phyloP scores from a whole-genome alignment of 2,329 filamentous ascomycete species.

The Fusarium pilosicola region DNA sequence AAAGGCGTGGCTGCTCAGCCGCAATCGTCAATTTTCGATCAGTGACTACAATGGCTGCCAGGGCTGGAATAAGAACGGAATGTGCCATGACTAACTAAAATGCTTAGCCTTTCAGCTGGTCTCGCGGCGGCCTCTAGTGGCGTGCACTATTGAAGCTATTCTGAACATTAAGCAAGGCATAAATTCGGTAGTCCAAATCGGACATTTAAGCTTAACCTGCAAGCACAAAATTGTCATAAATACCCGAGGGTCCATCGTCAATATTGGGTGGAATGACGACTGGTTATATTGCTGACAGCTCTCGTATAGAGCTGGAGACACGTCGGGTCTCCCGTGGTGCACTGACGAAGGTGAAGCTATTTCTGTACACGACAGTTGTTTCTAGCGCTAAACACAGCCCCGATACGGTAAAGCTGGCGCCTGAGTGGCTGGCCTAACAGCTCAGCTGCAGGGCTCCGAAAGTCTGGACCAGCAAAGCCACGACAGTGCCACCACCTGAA shows the following conservation, averaged over 20 bases:
- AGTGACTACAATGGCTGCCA: not conserved
- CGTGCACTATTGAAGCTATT: slow-evolving; percentile 19
- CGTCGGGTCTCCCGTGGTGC: not conserved
- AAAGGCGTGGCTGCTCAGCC: slow-evolving; percentile 13
- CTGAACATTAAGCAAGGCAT: not conserved
- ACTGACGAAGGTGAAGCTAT: slow-evolving; percentile 22
- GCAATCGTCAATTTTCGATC: not conserved
- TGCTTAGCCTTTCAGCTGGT: slow-evolving; percentile 9
- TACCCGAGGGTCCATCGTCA: not conserved
- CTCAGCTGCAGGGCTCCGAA: not conserved
- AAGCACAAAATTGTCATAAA: not conserved
- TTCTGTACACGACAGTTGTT: slow-evolving; percentile 2
- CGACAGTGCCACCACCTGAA: slow-evolving; percentile 25
- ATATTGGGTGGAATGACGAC: no score
- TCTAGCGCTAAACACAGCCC: slow-evolving; percentile 25
- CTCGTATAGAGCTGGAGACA: not conserved
- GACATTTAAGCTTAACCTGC: slow-evolving; percentile 1
- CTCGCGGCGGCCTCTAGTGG: not conserved
- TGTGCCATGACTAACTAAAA: not conserved
- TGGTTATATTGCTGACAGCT: not conserved
- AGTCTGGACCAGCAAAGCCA: slow-evolving; percentile 30
- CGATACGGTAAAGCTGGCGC: not conserved
- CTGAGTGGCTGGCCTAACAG: slow-evolving; percentile 21
- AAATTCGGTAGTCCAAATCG: not conserved
- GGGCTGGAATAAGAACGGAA: not conserved